Evolutionary conservation across 1,284 basidiomycete genomes (phyloP), one percentile per base, ranked within the genome.

Genomic region (Puccinia coronata): DNA sequence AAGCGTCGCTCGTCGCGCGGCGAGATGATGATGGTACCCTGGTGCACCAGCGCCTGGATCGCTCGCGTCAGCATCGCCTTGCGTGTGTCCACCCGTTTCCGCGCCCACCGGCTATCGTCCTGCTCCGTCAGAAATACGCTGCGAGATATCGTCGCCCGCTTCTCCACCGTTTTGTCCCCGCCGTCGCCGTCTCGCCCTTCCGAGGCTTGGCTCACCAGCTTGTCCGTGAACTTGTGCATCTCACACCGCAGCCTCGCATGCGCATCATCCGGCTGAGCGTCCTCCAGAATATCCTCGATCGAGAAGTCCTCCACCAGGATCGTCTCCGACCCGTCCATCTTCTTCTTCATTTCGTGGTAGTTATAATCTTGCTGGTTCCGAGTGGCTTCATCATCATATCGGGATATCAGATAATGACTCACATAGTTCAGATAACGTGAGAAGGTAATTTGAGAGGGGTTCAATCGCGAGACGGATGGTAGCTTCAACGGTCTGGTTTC

Each of bases 371-470:
- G 18, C 12, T 28, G 47, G 14, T 43, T 69, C 34, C 12, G 14
- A 12, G 5, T 43, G 31, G 41, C 47, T 6, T 18, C 12, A 9
- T 49, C 5, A 53, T 71, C 53, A 36, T 73, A 73, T 53, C 49
- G 14, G 34, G 36, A 34, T 23, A 65, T 61, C 16, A 77, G 43
- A 31, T 77, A 61, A 51, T 77, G 74, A 20, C 43, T 65, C 23
- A 77, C 43, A 63, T 77, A 77, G 16, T 25, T 61, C n/a, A 65
- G 28, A 51, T 61, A 77, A 18, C 41, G 47, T 23, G 74, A 51
- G 34, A 77, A 77, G 14, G 74, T 77, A 18, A 65, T 49, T 41
- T 77, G 59, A 23, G 63, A 39, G 1, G 59, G 28, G 6, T 31
- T 65, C 18, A 77, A 36, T 55, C 51, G 55, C 11, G 71, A 73